phyloP scores from a whole-genome alignment of 345 rosid species.

The Rhodomyrtus tomentosa region DNA sequence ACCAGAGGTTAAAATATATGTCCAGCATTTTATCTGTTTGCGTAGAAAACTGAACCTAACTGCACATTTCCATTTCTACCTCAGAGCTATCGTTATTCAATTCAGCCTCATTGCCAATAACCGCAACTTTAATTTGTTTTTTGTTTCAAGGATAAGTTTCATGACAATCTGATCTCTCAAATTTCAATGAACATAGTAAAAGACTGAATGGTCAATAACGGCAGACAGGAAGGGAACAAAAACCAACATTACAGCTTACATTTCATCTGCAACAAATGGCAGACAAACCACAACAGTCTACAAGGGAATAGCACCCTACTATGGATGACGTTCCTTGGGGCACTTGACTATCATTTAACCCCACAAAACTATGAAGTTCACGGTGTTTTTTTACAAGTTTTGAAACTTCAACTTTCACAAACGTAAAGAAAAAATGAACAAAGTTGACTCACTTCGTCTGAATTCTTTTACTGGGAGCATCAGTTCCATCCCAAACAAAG shows the following conservation, averaged over 20 bases:
- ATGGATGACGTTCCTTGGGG: neutral
- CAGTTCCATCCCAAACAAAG: slow-evolving; percentile 88
- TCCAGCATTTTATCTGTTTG: neutral
- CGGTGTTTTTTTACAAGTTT: neutral
- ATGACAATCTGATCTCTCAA: neutral
- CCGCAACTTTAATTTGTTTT: neutral
- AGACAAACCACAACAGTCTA: neutral
- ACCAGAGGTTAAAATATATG: neutral
- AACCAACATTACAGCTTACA: neutral
- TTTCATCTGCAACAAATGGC: neutral
- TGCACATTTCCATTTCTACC: neutral
- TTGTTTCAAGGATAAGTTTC: neutral
- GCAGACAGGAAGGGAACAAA: neutral
- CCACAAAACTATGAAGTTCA: neutral
- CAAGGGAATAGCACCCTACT: neutral
- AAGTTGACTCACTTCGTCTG: slow-evolving; percentile 30
- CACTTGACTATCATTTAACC: neutral
- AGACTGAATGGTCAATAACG: neutral
- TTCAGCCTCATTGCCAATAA: neutral
- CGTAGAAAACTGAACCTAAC: neutral
- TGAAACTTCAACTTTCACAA: neutral
- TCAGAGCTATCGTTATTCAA: neutral
- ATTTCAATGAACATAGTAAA: neutral
- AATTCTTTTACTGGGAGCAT: slow-evolving; percentile 41
- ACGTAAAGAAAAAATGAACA: neutral